Conservation (phyloP, 129 eudicot genomes). For the Pulicaria dysenterica region DNA sequence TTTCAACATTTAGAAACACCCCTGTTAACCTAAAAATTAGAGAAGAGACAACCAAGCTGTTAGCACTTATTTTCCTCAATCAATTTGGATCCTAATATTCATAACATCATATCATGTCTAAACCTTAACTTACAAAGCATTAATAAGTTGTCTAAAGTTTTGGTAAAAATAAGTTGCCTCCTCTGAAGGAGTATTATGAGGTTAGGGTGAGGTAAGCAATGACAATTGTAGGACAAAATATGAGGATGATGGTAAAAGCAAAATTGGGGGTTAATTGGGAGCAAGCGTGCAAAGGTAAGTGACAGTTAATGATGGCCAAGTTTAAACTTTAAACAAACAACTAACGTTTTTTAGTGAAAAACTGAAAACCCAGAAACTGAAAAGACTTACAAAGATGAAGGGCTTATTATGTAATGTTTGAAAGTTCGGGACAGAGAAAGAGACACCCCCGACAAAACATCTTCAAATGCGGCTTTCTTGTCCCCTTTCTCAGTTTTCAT, state of each 20-base stretch:
- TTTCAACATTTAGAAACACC: too few species aligned
- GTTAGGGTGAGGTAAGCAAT: conserved; percentile 35
- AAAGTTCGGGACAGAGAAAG: conserved; percentile 19
- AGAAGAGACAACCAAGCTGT: not conserved
- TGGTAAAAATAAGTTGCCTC: not conserved
- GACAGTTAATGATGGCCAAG: conserved; percentile 32
- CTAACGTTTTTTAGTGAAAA: conserved; percentile 24
- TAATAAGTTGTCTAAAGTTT: not conserved
- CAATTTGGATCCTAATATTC: not conserved
- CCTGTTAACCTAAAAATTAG: not conserved
- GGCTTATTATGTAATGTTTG: conserved; percentile 11
- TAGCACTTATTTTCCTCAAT: not conserved
- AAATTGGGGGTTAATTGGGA: conserved; percentile 19
- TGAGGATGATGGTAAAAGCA: conserved; percentile 18
- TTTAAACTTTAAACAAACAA: conserved; percentile 22
- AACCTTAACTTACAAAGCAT: not conserved
- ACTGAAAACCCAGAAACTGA: conserved; percentile 21
- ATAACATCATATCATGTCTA: not conserved
- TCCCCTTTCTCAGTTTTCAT: conserved; percentile 31
- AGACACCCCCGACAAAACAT: conserved; percentile 32
- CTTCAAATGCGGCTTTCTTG: conserved; percentile 24
- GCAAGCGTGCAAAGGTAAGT: conserved; percentile 39
- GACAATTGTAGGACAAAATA: conserved; percentile 36
- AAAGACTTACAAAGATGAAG: conserved; percentile 22
- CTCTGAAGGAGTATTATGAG: not conserved